Percentiles rank a stretch among this genome's conserved stretches.
Evolutionary conservation across 768 basidiomycete genomes (phyloP).

Genomic region (Kwoniella dendrophila): DNA sequence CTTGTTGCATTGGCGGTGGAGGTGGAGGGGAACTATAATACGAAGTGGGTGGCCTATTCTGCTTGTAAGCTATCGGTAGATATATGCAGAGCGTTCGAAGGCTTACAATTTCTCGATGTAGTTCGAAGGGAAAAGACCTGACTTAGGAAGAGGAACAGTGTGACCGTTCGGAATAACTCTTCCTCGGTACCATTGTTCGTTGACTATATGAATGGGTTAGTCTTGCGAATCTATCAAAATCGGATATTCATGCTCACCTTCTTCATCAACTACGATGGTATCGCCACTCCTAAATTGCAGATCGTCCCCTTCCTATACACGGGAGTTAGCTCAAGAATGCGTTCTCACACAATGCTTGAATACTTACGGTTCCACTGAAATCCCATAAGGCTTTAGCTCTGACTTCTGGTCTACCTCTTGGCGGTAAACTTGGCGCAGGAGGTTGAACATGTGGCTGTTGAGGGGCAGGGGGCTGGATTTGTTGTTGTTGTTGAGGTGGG

Average conservation of each 20-base stretch:
- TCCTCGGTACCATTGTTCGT: constrained; percentile 65
- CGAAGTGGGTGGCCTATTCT: constrained; percentile 12
- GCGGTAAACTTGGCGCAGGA: constrained; percentile 22
- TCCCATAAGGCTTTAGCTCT: constrained; percentile 45
- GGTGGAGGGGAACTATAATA: constrained; percentile 26
- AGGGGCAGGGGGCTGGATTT: constrained; percentile 7
- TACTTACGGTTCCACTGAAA: constrained; percentile 42
- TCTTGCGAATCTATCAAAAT: constrained; percentile 64
- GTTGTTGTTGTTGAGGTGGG: constrained; percentile 7
- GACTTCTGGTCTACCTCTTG: constrained; percentile 24
- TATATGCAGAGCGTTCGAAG: too few relatives aligned
- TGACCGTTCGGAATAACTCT: constrained; percentile 61
- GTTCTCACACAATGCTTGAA: background rate
- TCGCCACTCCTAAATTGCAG: constrained; percentile 74
- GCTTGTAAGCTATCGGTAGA: constrained; percentile 6
- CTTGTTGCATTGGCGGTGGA: constrained; percentile 16
- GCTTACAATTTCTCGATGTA: constrained; percentile 49
- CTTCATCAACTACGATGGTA: constrained; percentile 71
- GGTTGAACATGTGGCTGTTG: background rate
- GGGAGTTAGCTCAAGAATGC: constrained; percentile 4
- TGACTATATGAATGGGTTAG: constrained; percentile 70
- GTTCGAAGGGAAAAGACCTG: constrained; percentile 47
- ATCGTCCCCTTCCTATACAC: constrained; percentile 71
- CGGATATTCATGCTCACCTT: constrained; percentile 51
- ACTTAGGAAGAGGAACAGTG: constrained; percentile 29